Conservation (phyloP, 257 asterid species). For the Plantago ovata region DNA sequence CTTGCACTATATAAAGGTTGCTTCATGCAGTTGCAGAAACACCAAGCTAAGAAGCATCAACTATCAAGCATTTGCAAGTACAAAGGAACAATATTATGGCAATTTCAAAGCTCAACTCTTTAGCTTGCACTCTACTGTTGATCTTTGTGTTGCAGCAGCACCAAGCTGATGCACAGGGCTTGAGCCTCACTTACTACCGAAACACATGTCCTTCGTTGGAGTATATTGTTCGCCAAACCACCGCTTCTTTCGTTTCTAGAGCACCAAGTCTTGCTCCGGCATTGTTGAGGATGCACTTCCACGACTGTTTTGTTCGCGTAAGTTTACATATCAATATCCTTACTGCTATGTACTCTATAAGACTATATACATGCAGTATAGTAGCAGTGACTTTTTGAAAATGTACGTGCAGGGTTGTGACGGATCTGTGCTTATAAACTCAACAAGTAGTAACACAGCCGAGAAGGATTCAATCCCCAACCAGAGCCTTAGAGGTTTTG, state of each 20-base stretch:
- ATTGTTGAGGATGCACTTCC: constrained; percentile 61
- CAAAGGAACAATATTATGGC: constrained; percentile 18
- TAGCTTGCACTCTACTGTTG: constrained; percentile 17
- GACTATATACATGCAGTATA: too few relatives aligned
- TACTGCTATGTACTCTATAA: too few relatives aligned
- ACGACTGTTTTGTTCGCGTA: constrained; percentile 66
- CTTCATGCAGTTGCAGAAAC: too few relatives aligned
- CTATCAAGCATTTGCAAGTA: too few relatives aligned
- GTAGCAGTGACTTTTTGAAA: too few relatives aligned
- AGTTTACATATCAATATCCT: background rate
- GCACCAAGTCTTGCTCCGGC: constrained; percentile 57
- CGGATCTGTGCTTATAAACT: constrained; percentile 50
- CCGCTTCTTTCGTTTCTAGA: constrained; percentile 23
- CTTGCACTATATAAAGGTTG: too few relatives aligned
- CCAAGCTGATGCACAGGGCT: constrained; percentile 26
- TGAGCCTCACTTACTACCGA: constrained; percentile 33
- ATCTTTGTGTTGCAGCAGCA: constrained; percentile 2
- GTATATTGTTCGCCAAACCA: constrained; percentile 28
- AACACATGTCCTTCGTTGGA: constrained; percentile 41
- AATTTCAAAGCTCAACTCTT: constrained; percentile 19
- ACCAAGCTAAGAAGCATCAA: too few relatives aligned
- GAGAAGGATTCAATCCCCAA: constrained; percentile 62
- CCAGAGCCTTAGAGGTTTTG: constrained; percentile 41
- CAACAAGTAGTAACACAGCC: constrained; percentile 30
- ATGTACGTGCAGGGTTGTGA: constrained; percentile 56